Evolutionary conservation across 2,329 filamentous ascomycete genomes (phyloP).

Genomic region (Phialemonium atrogriseum): DNA sequence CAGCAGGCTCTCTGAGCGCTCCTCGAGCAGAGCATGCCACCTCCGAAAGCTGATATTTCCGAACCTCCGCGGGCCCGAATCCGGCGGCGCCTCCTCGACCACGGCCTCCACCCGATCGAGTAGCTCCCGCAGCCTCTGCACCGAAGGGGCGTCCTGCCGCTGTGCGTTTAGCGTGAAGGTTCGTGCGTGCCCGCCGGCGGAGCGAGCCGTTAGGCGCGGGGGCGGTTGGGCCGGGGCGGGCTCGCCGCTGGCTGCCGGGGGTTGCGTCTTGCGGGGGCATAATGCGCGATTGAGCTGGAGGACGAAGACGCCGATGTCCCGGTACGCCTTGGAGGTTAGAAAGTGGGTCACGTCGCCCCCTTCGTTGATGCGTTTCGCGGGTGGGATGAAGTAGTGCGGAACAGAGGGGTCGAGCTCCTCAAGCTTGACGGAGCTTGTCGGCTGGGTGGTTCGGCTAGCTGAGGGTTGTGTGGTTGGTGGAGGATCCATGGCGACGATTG

Average conservation of each 20-base stretch:
- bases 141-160: slow-evolving; percentile 41
- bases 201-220: slow-evolving; percentile 7
- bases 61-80: slow-evolving; percentile 79
- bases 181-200: slow-evolving; percentile 31
- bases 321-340: slow-evolving; percentile 72
- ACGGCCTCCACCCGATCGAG: slow-evolving; percentile 56
- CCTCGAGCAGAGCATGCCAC: slow-evolving; percentile 67
- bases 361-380: slow-evolving; percentile 77
- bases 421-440: slow-evolving; percentile 25
- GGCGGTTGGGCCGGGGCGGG: neutral
- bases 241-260: neutral
- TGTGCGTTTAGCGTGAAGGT: slow-evolving; percentile 36
- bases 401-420: slow-evolving; percentile 37
- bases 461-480: no score
- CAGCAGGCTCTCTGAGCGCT: slow-evolving; percentile 48
- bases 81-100: slow-evolving; percentile 72
- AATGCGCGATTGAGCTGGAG: slow-evolving; percentile 85
- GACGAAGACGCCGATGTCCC: slow-evolving; percentile 78
- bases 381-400: slow-evolving; percentile 54
- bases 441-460: no score
- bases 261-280: slow-evolving; percentile 54
- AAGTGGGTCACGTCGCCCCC: slow-evolving; percentile 75
- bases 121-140: slow-evolving; percentile 58
- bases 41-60: slow-evolving; percentile 85
- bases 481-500: no score